phyloP scores from a whole-genome alignment of 139 green algal species.

The Chlorella sp. region DNA sequence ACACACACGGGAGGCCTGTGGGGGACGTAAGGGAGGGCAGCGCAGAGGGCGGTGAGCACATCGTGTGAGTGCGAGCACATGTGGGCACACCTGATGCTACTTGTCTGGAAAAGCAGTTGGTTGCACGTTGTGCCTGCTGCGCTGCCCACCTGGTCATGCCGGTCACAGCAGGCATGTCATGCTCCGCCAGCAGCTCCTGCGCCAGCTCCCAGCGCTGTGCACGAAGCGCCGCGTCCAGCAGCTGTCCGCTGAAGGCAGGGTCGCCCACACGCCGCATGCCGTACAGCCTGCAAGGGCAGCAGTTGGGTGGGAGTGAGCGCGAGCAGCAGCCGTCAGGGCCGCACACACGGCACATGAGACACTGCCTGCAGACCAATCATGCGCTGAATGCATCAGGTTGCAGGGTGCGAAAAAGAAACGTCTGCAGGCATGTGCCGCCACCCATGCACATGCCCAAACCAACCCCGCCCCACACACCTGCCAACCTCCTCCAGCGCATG shows the following conservation, averaged over 20 bases:
- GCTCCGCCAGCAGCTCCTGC: not conserved
- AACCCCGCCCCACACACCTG: not conserved
- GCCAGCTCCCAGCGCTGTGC: not conserved
- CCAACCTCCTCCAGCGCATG: not conserved
- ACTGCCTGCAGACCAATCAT: not conserved
- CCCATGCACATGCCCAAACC: too few relatives aligned
- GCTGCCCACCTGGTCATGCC: not conserved
- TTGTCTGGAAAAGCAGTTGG: too few relatives aligned
- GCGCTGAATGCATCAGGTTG: too few relatives aligned
- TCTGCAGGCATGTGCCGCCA: too few relatives aligned
- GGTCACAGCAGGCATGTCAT: not conserved
- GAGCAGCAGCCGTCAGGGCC: too few relatives aligned
- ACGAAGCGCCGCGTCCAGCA: not conserved
- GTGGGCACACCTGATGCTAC: too few relatives aligned
- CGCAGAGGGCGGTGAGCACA: not conserved
- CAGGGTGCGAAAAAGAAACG: too few relatives aligned
- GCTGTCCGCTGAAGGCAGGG: not conserved
- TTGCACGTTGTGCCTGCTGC: not conserved
- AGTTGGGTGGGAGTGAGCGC: not conserved
- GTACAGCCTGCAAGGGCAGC: not conserved
- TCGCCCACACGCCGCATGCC: not conserved
- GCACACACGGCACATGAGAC: too few relatives aligned
- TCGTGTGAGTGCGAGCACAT: too few relatives aligned
- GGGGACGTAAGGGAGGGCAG: too few relatives aligned
- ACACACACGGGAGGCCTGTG: conserved; percentile 15